Evolutionary conservation across 257 asterid species (phyloP), one percentile per base, ranked within the genome.

Genomic region (Eucommia ulmoides): DNA sequence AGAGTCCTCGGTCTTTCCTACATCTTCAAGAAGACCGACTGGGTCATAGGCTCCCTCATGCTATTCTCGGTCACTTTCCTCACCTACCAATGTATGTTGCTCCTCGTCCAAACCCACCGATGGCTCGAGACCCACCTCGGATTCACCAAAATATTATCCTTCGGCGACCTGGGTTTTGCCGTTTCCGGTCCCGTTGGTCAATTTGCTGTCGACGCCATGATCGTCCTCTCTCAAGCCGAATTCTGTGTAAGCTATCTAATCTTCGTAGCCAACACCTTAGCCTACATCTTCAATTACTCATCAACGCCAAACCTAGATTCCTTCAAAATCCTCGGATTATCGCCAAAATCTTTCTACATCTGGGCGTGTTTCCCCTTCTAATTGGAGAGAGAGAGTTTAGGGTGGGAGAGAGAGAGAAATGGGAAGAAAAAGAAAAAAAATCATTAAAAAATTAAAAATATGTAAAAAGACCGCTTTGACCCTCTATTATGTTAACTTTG

Each of bases 1-100:
- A 62, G 67, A 2, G 52, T 62, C 12, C 67, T 62, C 41, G 67
- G 58, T 3, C 51, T 62, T 1, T 57, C 62, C 0, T 62, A 55
- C 53, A 55, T 57, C 19, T 62, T 62, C 62, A 62, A 49, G 47
- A 41, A 15, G 55, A 49, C 55, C 3, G 67, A 62, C 15, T 62
- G 67, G 62, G 44, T 50, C 1, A 47, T 54, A 51, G 67, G 62
- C 8, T 7, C 33, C 18, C 51, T 62, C 47, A 49, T 62, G 51
- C 23, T 62, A 19, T 54, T 62, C 12, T 23, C 57, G 15, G 61
- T 62, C 25, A 52, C 57, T 5, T 19, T 33, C n/a, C 47, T 62
- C 24, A 49, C 62, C 7, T 54, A 21, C 38, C 25, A 49, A 18
- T 62, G 56, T 22, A 62, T 62, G 67, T 47, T 62, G 67, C 62